Evolutionary conservation across 164 flowering plant species (phyloP).

Genomic region (Umbilicus rupestris): DNA sequence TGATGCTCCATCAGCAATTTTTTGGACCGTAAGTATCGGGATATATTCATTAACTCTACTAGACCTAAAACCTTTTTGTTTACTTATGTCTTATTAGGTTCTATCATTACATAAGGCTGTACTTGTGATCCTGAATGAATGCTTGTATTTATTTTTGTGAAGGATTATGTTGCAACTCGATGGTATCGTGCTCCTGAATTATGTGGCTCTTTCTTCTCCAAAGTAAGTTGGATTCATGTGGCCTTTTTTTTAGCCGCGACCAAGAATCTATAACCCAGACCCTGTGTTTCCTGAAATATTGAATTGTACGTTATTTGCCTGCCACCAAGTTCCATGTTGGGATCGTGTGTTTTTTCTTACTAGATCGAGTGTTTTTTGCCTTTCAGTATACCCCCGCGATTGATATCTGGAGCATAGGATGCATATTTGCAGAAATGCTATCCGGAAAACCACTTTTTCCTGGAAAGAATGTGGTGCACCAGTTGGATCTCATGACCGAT

Average conservation of each 20-base stretch:
- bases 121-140: background rate
- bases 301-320: background rate
- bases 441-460: conserved; percentile 54
- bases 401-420: conserved; percentile 63
- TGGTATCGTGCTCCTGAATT: conserved; percentile 84
- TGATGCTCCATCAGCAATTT: conserved; percentile 86
- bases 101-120: background rate
- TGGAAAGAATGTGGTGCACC: conserved; percentile 55
- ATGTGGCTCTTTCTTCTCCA: conserved; percentile 74
- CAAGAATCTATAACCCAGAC: background rate
- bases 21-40: conserved; percentile 63
- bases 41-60: background rate
- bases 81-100: background rate
- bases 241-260: background rate
- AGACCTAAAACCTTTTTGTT: background rate
- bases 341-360: background rate
- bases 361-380: background rate
- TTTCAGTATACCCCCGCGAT: conserved; percentile 56
- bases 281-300: too few relatives aligned
- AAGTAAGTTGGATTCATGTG: conserved; percentile 28
- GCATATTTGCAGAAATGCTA: conserved; percentile 57
- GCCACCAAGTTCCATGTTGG: background rate
- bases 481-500: conserved; percentile 55
- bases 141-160: conserved; percentile 7
- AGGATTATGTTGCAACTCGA: conserved; percentile 81